Evolutionary conservation across 805 yeast genomes (phyloP).

Genomic region (Myxozyma geophila): DNA sequence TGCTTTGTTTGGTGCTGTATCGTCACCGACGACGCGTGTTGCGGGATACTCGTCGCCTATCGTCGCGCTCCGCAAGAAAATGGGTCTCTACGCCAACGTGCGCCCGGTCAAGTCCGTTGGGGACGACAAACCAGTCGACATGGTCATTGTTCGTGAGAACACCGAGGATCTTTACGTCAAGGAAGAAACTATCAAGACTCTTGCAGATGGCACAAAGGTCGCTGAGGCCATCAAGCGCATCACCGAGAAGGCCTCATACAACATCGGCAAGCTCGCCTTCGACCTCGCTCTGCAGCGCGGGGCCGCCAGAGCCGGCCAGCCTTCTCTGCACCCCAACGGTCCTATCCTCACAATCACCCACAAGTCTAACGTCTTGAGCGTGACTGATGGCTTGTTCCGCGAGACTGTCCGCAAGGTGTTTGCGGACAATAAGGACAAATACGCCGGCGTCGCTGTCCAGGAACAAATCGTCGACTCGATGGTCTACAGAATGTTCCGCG

Average conservation of each 20-base stretch:
- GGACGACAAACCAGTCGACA: slow-evolving; percentile 85
- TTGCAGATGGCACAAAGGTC: slow-evolving; percentile 80
- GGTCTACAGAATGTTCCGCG: slow-evolving; percentile 99
- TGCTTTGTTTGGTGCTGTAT: slow-evolving; percentile 97
- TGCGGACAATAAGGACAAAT: slow-evolving; percentile 58
- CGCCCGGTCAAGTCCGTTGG: slow-evolving; percentile 97
- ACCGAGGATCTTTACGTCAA: slow-evolving; percentile 97
- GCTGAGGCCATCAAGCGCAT: slow-evolving; percentile 99
- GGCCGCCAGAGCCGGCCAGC: slow-evolving; percentile 59
- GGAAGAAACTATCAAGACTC: slow-evolving; percentile 71
- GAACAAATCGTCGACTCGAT: slow-evolving; percentile 99
- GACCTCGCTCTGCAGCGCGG: slow-evolving; percentile 93
- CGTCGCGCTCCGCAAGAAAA: slow-evolving; percentile 94
- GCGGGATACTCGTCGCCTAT: slow-evolving; percentile 98
- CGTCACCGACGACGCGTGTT: slow-evolving; percentile 89
- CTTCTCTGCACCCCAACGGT: slow-evolving; percentile 53
- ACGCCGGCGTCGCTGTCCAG: slow-evolving; percentile 64
- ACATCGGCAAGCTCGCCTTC: slow-evolving; percentile 87
- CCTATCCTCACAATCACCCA: slow-evolving; percentile 91
- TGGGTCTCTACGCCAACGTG: slow-evolving; percentile 94
- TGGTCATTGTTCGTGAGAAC: slow-evolving; percentile 98
- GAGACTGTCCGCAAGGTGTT: slow-evolving; percentile 74
- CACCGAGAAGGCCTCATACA: slow-evolving; percentile 80
- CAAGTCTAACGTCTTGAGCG: slow-evolving; percentile 92
- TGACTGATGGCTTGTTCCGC: slow-evolving; percentile 93